A percentile compares a stretch with the other conserved stretches of the same genome.
Evolutionary conservation across 139 green algal genomes (phyloP).

Genomic region (Gonium pectorale): DNA sequence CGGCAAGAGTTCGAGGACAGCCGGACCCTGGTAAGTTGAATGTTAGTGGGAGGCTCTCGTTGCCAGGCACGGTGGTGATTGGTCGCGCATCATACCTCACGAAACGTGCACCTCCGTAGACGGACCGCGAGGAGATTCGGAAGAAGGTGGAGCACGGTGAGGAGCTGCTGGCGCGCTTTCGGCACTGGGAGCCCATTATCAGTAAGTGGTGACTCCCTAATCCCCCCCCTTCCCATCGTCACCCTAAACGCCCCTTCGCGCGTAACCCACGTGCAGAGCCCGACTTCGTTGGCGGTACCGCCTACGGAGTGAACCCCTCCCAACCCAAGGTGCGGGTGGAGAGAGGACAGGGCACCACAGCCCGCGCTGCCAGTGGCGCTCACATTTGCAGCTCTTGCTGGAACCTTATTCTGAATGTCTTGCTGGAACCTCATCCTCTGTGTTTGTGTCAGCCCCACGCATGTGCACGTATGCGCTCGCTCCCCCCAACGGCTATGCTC

Average conservation of each 20-base stretch:
- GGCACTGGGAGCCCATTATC: slow-evolving; percentile 64
- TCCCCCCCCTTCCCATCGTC: background rate
- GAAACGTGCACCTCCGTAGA: slow-evolving; percentile 34
- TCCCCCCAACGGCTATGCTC: background rate
- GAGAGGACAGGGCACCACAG: background rate
- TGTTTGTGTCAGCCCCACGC: too few species aligned
- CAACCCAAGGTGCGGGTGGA: slow-evolving; percentile 49
- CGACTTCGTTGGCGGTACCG: slow-evolving; percentile 57
- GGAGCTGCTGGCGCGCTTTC: slow-evolving; percentile 59
- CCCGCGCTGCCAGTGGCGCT: too few species aligned
- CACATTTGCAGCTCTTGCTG: too few species aligned
- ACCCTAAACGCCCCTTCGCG: too few species aligned
- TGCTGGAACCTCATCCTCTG: too few species aligned
- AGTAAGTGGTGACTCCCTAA: slow-evolving; percentile 43
- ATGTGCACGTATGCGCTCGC: background rate
- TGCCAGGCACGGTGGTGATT: too few species aligned
- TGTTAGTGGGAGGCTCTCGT: too few species aligned
- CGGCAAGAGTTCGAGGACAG: slow-evolving; percentile 61
- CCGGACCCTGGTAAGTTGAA: slow-evolving; percentile 46
- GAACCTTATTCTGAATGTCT: too few species aligned
- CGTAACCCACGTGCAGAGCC: slow-evolving; percentile 54
- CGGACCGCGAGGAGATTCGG: slow-evolving; percentile 51
- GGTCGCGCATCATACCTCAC: too few species aligned
- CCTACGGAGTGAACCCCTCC: slow-evolving; percentile 58
- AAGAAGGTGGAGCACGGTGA: slow-evolving; percentile 60